Evolutionary conservation across 2,329 filamentous ascomycete genomes (phyloP).

Genomic region (Verticillium alfalfae): DNA sequence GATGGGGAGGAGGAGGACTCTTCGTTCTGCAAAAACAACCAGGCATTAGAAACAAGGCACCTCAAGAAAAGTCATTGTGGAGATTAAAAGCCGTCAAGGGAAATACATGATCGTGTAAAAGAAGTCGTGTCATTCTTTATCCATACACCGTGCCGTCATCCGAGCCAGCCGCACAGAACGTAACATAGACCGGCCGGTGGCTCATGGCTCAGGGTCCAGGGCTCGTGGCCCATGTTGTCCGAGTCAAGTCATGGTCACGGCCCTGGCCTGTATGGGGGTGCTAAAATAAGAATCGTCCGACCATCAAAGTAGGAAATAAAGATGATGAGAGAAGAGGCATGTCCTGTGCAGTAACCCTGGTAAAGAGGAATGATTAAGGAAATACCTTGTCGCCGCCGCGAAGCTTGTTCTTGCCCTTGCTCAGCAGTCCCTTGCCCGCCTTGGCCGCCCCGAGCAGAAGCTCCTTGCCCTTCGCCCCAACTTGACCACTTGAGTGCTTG

Average conservation of each 20-base stretch:
- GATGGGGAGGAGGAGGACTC: conserved; percentile 10
- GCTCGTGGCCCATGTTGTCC: not conserved
- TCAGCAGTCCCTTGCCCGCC: conserved; percentile 85
- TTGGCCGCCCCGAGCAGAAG: conserved; percentile 81
- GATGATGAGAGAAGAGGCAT: conserved; percentile 16
- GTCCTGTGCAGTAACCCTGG: conserved; percentile 10
- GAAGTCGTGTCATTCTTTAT: conserved; percentile 35
- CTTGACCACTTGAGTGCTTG: conserved; percentile 53
- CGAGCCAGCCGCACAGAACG: conserved; percentile 21
- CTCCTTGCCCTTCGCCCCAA: conserved; percentile 83
- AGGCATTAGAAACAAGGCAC: conserved; percentile 12
- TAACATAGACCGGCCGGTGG: conserved; percentile 2
- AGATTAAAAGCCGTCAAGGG: conserved; percentile 8
- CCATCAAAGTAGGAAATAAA: conserved; percentile 2
- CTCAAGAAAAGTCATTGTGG: not conserved
- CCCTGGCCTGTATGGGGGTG: not conserved
- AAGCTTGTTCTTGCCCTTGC: conserved; percentile 85
- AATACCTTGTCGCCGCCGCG: conserved; percentile 77
- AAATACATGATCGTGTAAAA: conserved; percentile 18
- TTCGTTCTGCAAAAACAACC: conserved; percentile 28
- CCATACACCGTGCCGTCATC: conserved; percentile 30
- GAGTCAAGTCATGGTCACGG: not conserved
- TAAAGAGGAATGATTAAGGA: conserved; percentile 47
- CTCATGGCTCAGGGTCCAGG: conserved; percentile 1
- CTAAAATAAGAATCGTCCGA: not conserved